Conservation (phyloP, 345 rosid genomes). For the Pistacia atlantica region DNA sequence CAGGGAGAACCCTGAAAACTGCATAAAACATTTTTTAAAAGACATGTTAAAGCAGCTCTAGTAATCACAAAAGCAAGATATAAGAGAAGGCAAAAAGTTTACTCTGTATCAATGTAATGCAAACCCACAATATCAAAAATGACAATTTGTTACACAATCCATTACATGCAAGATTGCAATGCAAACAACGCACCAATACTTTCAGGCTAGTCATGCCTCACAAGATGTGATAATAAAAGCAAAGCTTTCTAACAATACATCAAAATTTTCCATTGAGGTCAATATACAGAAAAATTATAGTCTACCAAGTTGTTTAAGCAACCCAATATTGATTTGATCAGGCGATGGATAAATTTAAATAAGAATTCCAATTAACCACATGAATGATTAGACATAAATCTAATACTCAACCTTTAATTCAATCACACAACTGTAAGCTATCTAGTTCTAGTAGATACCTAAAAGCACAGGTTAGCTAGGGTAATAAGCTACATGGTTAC, state of each 20-base stretch:
- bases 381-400: neutral
- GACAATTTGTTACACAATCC: neutral
- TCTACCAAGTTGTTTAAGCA: neutral
- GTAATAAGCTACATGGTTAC: too few relatives aligned
- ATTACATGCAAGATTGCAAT: neutral
- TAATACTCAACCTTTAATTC: neutral
- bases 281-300: neutral
- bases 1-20: constrained; percentile 80
- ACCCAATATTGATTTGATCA: neutral
- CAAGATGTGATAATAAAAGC: neutral
- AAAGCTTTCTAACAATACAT: neutral
- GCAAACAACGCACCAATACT: neutral
- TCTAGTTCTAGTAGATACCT: too few relatives aligned
- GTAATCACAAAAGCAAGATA: neutral
- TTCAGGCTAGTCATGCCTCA: neutral
- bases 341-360: neutral
- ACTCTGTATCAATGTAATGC: neutral
- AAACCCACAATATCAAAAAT: neutral
- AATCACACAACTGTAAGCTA: too few relatives aligned
- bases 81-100: neutral
- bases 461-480: too few relatives aligned
- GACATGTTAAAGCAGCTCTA: neutral
- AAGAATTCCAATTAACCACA: neutral
- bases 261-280: neutral
- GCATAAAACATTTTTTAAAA: constrained; percentile 29